Base-by-base conservation (phyloP, 164 flowering plant genomes). In the Magnolia changhungtana region DNA sequence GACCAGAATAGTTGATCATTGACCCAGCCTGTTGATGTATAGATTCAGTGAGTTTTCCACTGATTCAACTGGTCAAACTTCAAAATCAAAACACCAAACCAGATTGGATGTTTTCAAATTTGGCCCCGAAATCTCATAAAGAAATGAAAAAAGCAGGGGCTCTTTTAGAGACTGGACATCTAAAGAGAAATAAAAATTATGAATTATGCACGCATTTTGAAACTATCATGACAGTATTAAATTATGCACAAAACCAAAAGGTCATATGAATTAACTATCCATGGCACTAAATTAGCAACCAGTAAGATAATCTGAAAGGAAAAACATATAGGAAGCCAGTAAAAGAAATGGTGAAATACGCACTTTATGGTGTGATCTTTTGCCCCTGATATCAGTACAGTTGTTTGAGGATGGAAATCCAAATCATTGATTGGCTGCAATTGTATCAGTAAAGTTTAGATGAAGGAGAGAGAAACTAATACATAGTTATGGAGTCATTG, bases 391-490 rank as follows among this genome's bases (percentile, higher is more conserved):
- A 91, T 89, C 76, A 93, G 78, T 71, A 93, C 77, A 37, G 90
- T 72, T 79, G 79, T 86, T 74, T 86, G 93, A 78, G 98, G 96
- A 80, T 93, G 98, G 81, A 93, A 91, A 86, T 91, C 98, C 88
- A 93, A 75, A 82, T 93, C 98, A 86, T 93, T 93, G 76, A 93
- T 81, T 72, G 98, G 92, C 96, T 93, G 95, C 90, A 90, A 13
- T 68, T 23, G 16, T 4, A 66, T 18, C 59, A 73, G 51, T 50
- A 73, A 68, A 75, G 61, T 16, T 55, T 9, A 16, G 61, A 68
- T 68, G 29, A 29, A 68, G 19, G 45, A 67, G 10, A 45, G 50
- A 10, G 49, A 31, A 31, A 8, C 50, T n/a, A 29, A 68, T 29
- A 55, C 61, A 11, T 55, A 55, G 7, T 37, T n/a, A 63, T 18